These are phyloP conservation scores for Nepenthes gracilis DNA, from an alignment of 148 eudicot species.

Conservation along the genomic window DNA sequence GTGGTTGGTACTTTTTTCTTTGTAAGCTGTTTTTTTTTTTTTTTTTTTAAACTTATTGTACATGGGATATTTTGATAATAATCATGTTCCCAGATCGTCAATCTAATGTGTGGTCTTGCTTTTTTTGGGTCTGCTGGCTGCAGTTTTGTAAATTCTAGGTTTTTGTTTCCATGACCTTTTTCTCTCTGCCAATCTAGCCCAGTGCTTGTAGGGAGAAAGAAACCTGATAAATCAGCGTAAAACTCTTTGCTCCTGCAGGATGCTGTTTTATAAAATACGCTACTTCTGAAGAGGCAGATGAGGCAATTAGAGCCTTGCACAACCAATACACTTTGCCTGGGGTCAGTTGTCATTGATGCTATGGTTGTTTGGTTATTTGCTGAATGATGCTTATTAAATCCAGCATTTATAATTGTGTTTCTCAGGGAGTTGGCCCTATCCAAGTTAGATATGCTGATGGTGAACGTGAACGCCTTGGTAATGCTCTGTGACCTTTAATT, in stretches of 20 bases:
- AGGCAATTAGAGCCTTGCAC: conserved; percentile 79
- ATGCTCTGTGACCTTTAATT: conserved; percentile 18
- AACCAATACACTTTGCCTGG: conserved; percentile 87
- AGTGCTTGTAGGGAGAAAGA: no score
- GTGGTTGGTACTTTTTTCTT: no score
- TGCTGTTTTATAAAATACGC: conserved; percentile 94
- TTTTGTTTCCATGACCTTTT: no score
- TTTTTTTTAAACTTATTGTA: no score
- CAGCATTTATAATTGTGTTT: conserved; percentile 10
- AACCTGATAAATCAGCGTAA: conserved; percentile 3
- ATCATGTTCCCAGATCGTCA: no score
- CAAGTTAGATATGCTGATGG: conserved; percentile 99
- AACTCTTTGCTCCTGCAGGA: conserved; percentile 64
- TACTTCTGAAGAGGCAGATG: conserved; percentile 85
- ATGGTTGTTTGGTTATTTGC: neutral
- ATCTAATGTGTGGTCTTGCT: no score
- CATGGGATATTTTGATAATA: no score
- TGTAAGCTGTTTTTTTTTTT: no score
- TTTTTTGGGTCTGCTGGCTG: no score
- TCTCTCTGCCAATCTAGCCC: no score
- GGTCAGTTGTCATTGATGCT: conserved; percentile 29
- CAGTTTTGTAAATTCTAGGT: no score
- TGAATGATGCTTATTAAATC: conserved; percentile 2
- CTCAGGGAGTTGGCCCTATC: conserved; percentile 82
- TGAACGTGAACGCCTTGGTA: conserved; percentile 92